Evolutionary conservation across 352 stramenopile genomes (phyloP), one percentile per base, ranked within the genome.

Genomic region (Ophiocytium majus): DNA sequence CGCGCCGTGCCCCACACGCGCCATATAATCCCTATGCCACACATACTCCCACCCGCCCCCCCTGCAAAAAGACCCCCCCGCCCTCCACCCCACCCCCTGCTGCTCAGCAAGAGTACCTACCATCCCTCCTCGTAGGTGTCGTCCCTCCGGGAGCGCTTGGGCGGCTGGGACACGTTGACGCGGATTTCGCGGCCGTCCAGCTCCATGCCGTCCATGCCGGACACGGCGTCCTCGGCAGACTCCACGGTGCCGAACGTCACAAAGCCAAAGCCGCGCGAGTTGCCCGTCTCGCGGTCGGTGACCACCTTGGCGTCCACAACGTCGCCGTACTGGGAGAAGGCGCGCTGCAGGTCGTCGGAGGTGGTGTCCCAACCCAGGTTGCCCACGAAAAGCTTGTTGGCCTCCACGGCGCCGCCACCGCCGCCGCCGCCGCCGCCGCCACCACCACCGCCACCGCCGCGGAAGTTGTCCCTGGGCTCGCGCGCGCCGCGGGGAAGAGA

Each of bases 221-320:
- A 9, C 5, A 81, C 63, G 1, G 75, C 75, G 31, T 28, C 23
- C 23, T 81, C 33, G 9, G 33, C 33, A 9, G 75, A 9, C 31
- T 81, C 49, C 9, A 9, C 23, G 49, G 35, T 63, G 9, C 63
- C 5, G 49, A 81, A 81, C 1, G 75, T 81, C 5, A 81, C 75
- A 50, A 63, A 81, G 1, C 75, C 75, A 63, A 81, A 81, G 23
- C 75, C 75, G 1, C 75, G 5, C 1, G 75, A 81, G 23, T 50
- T 81, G 35, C 75, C 75, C 1, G 75, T 81, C 19, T 81, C 75
- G n/a, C 75, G 75, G n/a, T 81, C 75, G 5, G 75, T 81, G n/a
- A 81, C 33, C 5, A 81, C 75, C 19, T 33, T 50, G 35, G 33
- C n/a, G 49, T 81, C 75, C 1, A 50, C 33, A 19, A 81, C 33